Base-by-base conservation (phyloP, 1,284 basidiomycete genomes). In the Fistulinella staudtii region DNA sequence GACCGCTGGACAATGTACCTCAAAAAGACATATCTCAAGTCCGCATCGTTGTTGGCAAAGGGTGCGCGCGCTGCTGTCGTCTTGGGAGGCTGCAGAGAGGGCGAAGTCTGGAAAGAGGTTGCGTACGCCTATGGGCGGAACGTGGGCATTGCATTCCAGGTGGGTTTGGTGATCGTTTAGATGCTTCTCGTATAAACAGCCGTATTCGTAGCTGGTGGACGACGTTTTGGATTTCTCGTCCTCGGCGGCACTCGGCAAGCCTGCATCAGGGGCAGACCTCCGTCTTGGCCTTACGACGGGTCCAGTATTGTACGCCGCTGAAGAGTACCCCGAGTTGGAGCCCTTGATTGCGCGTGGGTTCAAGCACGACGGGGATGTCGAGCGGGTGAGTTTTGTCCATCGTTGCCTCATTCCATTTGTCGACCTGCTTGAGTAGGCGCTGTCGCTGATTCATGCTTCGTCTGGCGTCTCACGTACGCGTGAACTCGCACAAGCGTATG, bases 21-120 rank as follows among this genome's bases (percentile, higher is more conserved):
- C 64, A 81, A 84, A 58, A 97, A 95, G 71, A 94, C 92, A 21
- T 99, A 98, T 63, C 73, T 99, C 59, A 98, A 99, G 71, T 96
- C 93, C 5, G 95, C 95, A 14, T 92, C 88, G 57, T 69, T 99
- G 47, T 95, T 99, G 79, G 94, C 93, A 2, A 99, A 98, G 67
- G 87, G 87, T 3, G 86, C 90, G 1, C 78, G 94, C 8, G 89
- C 91, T 5, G 82, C 92, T 0, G 90, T 93, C 6, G 85, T 95
- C 4, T 75, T 99, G 0, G 95, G 94, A 5, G 95, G 95, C 0
- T 89, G 85, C 54, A 76, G 72, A 39, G 80, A 89, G 59, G 82
- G 82, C 4, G 89, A 93, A 55, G 66, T 86, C 17, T 86, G 93
- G 74, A 93, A 94, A 64, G 94, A 98, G 63, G 80, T 89, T 15